Base-by-base conservation (phyloP, 2,329 filamentous ascomycete genomes). In the Bisporella sp. region DNA sequence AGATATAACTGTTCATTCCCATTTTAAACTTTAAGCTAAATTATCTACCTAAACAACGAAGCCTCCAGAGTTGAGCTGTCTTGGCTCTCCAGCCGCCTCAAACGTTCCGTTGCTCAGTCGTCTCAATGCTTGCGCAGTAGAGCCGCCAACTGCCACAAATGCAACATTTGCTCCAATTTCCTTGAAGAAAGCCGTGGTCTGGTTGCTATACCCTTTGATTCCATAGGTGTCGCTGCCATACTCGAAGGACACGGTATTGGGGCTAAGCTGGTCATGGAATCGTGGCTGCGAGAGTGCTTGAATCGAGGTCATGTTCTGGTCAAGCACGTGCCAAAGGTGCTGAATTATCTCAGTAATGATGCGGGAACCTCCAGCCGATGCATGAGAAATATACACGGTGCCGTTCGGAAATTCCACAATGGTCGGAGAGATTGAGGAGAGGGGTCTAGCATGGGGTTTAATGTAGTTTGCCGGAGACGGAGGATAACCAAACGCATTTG, bases 31-130 rank as follows among this genome's bases (percentile, higher is more conserved):
- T 21, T 21, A 21, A 21, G 21, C 21, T 21, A 21, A 21, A 21
- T 21, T 21, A 21, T 21, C 21, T 37, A 37, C 32, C 37, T 68
- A 78, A 33, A 77, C 69, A 3, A 67, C 79, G 58, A 81, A 75
- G 0, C 85, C 87, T 1, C 47, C 87, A 49, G 84, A 87, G 61
- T 85, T 82, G 59, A 70, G 65, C 73, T 91, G 87, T 54, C 89
- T 78, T 29, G 85, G 85, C 67, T 95, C 89, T 1, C 82, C 79
- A 1, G 81, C 87, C 3, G 87, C 87, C 70, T 92, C 86, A 65
- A 93, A 95, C 0, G 74, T 78, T 0, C 59, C 87, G 50, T 84
- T 83, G 0, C 59, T 61, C 46, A 81, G 59, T 45, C 78, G 66
- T 33, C 77, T 73, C 50, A 96, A 66, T 0, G 78, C 84, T 67